Evolutionary conservation across 2,329 filamentous ascomycete genomes (phyloP), one percentile per base, ranked within the genome.

Genomic region (Didymella glomerata): DNA sequence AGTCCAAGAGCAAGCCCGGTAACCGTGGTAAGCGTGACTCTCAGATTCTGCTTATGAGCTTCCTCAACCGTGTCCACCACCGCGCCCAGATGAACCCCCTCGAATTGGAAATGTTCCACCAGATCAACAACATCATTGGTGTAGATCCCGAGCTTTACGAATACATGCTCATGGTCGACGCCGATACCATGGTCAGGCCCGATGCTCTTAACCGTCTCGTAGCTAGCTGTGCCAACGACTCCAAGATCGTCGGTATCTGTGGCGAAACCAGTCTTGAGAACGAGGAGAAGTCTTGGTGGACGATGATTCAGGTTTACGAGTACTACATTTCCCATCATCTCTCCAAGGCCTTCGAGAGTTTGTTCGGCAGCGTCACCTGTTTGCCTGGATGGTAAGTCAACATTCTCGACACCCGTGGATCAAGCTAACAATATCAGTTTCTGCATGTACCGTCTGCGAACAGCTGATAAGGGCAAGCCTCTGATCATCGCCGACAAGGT

Each of bases 271-370:
- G 90, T 77, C 83, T 99, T 71, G 91, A 97, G 76, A 99, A 99
- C 72, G 94, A 97, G 77, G 92, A 97, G 70, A 86, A 89, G 67
- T 93, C 89, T 71, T 98, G 93, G 93, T 97, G 92, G 92, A 99
- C 95, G 13, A 99, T 99, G 95, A 99, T 99, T 72, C 95, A 99
- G 78, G 95, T 99, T 65, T 99, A 99, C 81, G 95, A 99, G 78
- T 99, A 99, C 83, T 99, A 93, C 78, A 99, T 99, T 74, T 98
- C 95, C 28, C 95, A 99, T 84, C 91, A 99, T 79, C 82, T 99
- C 76, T 85, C 95, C 53, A 99, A 99, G 82, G 92, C 95, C 62
- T 99, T 99, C 75, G 95, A 99, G 77, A 97, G 93, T 61, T 86
- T 99, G 61, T 99, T 99, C 74, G 95, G 93, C 74, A 96, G 92